A percentile compares a stretch with the other conserved stretches of the same genome.
Evolutionary conservation across 352 stramenopile species (phyloP).

Genomic region (Phytophthora hibernalis): DNA sequence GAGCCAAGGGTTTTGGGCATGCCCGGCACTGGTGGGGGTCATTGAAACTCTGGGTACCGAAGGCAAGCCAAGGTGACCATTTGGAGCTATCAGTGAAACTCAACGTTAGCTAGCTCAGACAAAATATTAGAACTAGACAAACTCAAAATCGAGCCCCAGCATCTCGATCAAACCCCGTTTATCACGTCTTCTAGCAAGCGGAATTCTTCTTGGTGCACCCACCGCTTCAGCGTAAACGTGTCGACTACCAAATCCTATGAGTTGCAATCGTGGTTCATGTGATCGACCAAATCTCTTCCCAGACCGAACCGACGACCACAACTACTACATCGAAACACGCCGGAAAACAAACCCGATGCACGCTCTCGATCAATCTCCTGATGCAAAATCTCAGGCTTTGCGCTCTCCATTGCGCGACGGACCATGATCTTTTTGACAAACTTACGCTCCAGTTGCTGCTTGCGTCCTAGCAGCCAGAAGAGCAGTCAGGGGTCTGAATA

Average conservation of each 20-base stretch:
- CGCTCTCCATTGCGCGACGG: constrained; percentile 38
- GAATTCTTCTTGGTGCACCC: constrained; percentile 57
- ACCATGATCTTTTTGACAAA: constrained; percentile 62
- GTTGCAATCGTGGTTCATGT: constrained; percentile 29
- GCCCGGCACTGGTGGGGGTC: constrained; percentile 17
- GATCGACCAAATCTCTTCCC: constrained; percentile 44
- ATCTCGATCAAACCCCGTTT: not conserved
- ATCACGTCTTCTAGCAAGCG: constrained; percentile 41
- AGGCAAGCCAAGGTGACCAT: constrained; percentile 11
- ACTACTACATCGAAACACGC: constrained; percentile 25
- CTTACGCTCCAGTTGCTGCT: constrained; percentile 53
- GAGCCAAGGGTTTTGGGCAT: constrained; percentile 16
- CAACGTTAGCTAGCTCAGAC: constrained; percentile 20
- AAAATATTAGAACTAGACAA: not conserved
- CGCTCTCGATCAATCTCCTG: constrained; percentile 10
- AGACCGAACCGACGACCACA: constrained; percentile 52
- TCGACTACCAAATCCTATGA: constrained; percentile 38
- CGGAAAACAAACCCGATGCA: constrained; percentile 1
- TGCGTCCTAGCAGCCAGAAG: constrained; percentile 55
- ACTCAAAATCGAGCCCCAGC: no score
- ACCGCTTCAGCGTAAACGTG: constrained; percentile 44
- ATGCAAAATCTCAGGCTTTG: constrained; percentile 37
- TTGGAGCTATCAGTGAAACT: constrained; percentile 17
- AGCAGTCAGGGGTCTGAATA: no score
- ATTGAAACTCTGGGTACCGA: constrained; percentile 13